A percentile compares a stretch with the other conserved stretches of the same genome.
Conservation (phyloP, 176 grass and related monocot species). For the Stipa capillata region DNA sequence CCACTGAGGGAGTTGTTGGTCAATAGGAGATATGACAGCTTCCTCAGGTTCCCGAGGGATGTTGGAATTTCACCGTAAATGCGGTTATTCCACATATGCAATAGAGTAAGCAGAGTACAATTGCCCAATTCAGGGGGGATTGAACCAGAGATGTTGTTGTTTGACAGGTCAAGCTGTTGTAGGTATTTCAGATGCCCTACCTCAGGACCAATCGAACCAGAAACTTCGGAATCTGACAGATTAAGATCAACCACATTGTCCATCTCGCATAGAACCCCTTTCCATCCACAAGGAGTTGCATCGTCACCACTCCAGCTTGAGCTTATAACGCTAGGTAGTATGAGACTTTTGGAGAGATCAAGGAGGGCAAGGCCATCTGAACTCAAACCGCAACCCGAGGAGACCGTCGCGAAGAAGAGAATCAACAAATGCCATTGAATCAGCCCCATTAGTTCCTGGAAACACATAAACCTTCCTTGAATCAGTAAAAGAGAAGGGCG, state of each 20-base stretch:
- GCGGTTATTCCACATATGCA: constrained; percentile 39
- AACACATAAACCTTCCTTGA: not conserved
- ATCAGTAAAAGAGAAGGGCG: not conserved
- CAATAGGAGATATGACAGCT: constrained; percentile 26
- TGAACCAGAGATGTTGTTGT: constrained; percentile 31
- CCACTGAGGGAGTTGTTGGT: constrained; percentile 29
- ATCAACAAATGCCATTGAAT: not conserved
- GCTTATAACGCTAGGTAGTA: constrained; percentile 8
- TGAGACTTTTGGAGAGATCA: constrained; percentile 30
- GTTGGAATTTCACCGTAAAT: constrained; percentile 56
- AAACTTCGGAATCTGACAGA: constrained; percentile 14
- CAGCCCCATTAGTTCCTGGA: too few relatives aligned
- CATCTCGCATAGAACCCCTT: constrained; percentile 22
- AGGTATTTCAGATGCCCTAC: constrained; percentile 25
- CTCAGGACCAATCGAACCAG: constrained; percentile 29
- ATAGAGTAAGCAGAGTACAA: constrained; percentile 32
- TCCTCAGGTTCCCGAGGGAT: too few relatives aligned
- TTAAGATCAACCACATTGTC: constrained; percentile 19
- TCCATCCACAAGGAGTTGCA: constrained; percentile 43
- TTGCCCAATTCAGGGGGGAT: constrained; percentile 44
- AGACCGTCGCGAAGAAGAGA: constrained; percentile 13
- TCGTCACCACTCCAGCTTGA: constrained; percentile 36
- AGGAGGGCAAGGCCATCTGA: constrained; percentile 34
- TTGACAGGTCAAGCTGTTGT: not conserved
- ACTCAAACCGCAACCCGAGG: constrained; percentile 23